phyloP scores from a whole-genome alignment of 2,329 filamentous ascomycete genomes.

The Diaporthe eres region DNA sequence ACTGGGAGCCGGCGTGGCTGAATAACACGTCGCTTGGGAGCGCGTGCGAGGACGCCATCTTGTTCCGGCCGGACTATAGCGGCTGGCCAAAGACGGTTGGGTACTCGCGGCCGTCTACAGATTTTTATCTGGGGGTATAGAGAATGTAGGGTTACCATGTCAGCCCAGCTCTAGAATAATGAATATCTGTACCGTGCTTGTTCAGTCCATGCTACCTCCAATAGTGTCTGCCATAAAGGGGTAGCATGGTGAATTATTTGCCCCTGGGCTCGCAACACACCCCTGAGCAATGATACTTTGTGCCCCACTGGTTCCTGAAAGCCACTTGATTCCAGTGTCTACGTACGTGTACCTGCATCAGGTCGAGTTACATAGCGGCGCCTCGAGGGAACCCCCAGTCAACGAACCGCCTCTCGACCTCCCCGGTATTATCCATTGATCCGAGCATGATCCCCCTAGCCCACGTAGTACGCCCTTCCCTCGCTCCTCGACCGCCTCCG shows the following conservation, averaged over 20 bases:
- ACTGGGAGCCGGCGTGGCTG: conserved; percentile 83
- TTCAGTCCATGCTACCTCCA: neutral
- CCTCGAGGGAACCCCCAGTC: neutral
- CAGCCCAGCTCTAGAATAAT: neutral
- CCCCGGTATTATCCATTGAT: neutral
- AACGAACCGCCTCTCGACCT: neutral
- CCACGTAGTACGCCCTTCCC: neutral
- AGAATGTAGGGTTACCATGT: neutral
- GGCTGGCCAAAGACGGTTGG: conserved; percentile 15
- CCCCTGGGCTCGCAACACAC: neutral
- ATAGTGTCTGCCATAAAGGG: neutral
- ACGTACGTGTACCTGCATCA: neutral
- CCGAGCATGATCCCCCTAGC: neutral
- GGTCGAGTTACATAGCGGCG: neutral
- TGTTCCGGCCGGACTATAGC: neutral
- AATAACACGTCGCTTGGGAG: conserved; percentile 72
- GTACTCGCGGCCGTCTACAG: conserved; percentile 8
- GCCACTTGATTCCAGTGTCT: neutral
- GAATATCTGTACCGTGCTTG: neutral
- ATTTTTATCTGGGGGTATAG: conserved; percentile 3
- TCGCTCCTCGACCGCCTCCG: conserved; percentile 3
- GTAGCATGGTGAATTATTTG: neutral
- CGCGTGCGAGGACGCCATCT: conserved; percentile 21
- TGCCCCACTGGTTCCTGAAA: neutral
- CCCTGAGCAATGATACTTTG: neutral